Evolutionary conservation across 176 grass and related monocot species (phyloP), one percentile per base, ranked within the genome.

Genomic region (Otatea glauca): DNA sequence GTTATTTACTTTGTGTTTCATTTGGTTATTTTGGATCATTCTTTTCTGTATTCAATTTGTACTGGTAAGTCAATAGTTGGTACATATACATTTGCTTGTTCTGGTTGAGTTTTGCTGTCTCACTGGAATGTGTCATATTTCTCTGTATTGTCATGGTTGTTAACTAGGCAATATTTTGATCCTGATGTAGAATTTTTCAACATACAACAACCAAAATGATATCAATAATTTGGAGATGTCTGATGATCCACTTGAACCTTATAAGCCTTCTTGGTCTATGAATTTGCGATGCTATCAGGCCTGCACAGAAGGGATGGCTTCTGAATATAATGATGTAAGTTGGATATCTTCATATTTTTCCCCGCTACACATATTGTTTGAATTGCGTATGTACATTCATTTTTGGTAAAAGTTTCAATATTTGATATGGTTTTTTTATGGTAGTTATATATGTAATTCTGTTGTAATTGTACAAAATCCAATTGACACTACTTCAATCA

Each of bases 251-350:
- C 49, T 90, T 59, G 91, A 93, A 66, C 85, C 89, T 82, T 90
- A 75, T 76, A 81, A 81, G 51, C 70, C 89, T 60, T 92, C 91
- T 54, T 97, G 91, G 91, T 90, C 79, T 50, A 88, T 67, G 44
- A 81, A 90, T 92, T 63, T 73, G 43, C 87, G 82, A 65, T 86
- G 84, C 75, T 88, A 86, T 84, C 76, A 89, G 25, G 15, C 86
- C 65, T 84, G 60, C 70, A 61, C 73, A 48, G 87, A 90, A 86
- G 89, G 66, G 49, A 67, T 78, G 13, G 11, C 70, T 70, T 29
- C 81, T 80, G 58, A 76, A 50, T 92, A 82, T 56, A 74, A 81
- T 54, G 72, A 92, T 72, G 94, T 97, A 89, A 92, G 94, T 84
- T 69, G 43, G 18, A 54, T 85, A 5, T 8, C 53, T 70, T 70